Conservation (phyloP, 345 rosid genomes). For the Pugionium cornutum region DNA sequence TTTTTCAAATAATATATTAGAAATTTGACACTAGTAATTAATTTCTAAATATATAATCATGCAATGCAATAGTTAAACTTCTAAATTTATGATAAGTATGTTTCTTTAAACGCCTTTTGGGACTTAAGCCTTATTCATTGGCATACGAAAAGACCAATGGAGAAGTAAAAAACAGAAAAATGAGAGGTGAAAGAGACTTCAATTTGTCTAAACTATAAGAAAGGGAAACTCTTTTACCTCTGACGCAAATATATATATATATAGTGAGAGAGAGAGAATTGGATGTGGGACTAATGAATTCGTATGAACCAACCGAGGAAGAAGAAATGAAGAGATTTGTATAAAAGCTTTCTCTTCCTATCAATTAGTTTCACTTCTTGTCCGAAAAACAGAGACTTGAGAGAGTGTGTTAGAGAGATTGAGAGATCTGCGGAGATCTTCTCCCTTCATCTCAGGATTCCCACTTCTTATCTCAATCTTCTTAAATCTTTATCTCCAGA, state of each 20-base stretch:
- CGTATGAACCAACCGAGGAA: constrained; percentile 25
- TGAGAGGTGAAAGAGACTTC: too few species aligned
- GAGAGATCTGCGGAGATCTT: constrained; percentile 29
- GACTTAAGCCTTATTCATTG: too few species aligned
- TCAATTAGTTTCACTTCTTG: constrained; percentile 35
- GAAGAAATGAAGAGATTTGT: constrained; percentile 10
- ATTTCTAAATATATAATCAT: too few species aligned
- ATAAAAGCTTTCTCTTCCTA: constrained; percentile 12
- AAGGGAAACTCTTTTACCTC: constrained; percentile 21
- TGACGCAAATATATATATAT: too few species aligned
- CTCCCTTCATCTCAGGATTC: constrained; percentile 20
- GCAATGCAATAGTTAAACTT: too few species aligned
- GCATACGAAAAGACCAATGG: too few species aligned
- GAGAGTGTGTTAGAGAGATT: constrained; percentile 17
- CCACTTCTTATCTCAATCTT: constrained; percentile 20
- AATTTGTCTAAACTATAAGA: constrained; percentile 27
- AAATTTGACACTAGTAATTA: too few species aligned
- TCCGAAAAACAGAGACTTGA: constrained; percentile 25
- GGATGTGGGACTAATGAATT: constrained; percentile 1
- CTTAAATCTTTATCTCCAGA: constrained; percentile 14
- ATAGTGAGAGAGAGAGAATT: constrained; percentile 30
- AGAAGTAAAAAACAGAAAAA: constrained; percentile 9
- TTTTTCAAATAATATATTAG: too few species aligned
- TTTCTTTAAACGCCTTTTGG: too few species aligned
- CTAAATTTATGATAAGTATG: too few species aligned